phyloP scores from a whole-genome alignment of 129 eudicot species.

The Flaveria bidentis region DNA sequence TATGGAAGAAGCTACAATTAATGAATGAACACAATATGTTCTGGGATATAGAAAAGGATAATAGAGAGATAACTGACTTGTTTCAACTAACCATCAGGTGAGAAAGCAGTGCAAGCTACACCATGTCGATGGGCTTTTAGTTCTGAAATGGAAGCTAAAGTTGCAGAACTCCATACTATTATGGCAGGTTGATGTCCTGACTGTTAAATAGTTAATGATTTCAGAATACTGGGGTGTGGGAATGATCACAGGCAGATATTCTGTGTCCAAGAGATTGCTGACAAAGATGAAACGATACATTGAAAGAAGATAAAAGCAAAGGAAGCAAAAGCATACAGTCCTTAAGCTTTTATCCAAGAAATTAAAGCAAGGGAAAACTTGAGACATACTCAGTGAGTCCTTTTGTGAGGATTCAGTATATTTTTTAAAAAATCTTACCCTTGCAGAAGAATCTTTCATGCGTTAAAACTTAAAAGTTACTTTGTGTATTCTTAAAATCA shows the following conservation, averaged over 20 bases:
- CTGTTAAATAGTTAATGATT: constrained; percentile 34
- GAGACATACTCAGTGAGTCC: not conserved
- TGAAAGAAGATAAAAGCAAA: constrained; percentile 17
- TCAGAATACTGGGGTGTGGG: not conserved
- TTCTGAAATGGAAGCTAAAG: constrained; percentile 47
- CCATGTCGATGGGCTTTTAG: constrained; percentile 67
- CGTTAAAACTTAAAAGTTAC: not conserved
- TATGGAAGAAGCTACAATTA: constrained; percentile 1
- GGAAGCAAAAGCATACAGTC: not conserved
- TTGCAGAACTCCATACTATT: constrained; percentile 58
- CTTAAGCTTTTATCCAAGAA: constrained; percentile 20
- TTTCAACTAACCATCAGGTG: constrained; percentile 72
- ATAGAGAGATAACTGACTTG: constrained; percentile 45
- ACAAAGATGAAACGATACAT: not conserved
- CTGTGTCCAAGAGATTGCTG: not conserved
- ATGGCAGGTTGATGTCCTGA: constrained; percentile 62
- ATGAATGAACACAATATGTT: not conserved
- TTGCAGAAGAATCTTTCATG: not conserved
- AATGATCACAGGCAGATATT: constrained; percentile 14
- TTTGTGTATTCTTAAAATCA: not conserved
- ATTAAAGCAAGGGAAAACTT: not conserved
- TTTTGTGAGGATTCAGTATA: constrained; percentile 7
- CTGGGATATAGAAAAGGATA: constrained; percentile 10
- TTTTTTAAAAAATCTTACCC: not conserved
- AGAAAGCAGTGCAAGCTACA: constrained; percentile 66